Base-by-base conservation (phyloP, 495 filamentous ascomycete genomes). In the Friedmanniomyces endolithicus region DNA sequence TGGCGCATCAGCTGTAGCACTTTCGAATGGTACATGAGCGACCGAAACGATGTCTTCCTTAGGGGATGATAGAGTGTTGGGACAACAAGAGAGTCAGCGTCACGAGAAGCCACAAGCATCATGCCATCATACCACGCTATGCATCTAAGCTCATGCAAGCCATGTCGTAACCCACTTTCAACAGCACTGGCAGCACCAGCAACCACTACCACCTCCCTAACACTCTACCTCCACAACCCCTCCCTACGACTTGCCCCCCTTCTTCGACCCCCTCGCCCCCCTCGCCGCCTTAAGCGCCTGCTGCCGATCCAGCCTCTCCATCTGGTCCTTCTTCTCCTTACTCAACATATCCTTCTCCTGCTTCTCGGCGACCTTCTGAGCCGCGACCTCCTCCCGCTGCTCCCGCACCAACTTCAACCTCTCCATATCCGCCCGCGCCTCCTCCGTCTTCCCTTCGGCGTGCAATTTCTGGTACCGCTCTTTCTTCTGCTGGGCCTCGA, bases 381-480 rank as follows among this genome's bases (percentile, higher is more conserved):
- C 82, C 62, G 87, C 78, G 66, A 94, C 90, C 25, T 84, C 83
- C 67, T 92, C 92, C 34, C 92, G 77, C 74, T 85, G 83, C 76
- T 94, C 86, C 23, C 82, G 76, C 53, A 98, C 86, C 49, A 90
- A 63, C 60, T 73, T 78, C 65, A 98, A 67, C 50, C 92, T 74
- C 48, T 86, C 92, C 64, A 97, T 62, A 74, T 98, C 92, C n/a
- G 88, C 82, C 61, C 84, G 85, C 20, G 90, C 92, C 74, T 97
- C 87, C 52, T 98, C 94, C 37, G 92, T 96, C 78, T 96, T 96
- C 52, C 92, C 92, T 62, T 88, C 88, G 53, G 88, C 88, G 63
- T 98, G 92, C 60, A 97, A 67, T 75, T 96, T 95, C 77, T 84
- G 77, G 64, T 95, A 97, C 51, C 83, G 76, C 75, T 95, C 90